These are phyloP conservation scores for Klebsormidium nitens DNA, from an alignment of 139 green algal species.

Conservation along the genomic window DNA sequence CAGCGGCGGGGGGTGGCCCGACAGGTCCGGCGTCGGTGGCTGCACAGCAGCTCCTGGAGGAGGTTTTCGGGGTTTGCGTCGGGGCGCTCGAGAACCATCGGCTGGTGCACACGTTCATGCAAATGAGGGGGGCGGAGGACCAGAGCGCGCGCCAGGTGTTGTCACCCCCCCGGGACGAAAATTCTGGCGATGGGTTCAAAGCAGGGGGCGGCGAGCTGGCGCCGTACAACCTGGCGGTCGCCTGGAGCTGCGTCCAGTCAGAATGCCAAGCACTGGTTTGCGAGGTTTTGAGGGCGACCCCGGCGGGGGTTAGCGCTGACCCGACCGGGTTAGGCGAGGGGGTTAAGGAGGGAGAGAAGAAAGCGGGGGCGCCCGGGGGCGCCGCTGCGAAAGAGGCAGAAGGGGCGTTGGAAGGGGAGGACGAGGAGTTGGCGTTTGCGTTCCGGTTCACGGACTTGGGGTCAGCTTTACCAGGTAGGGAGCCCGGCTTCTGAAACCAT, in stretches of 20 bases:
- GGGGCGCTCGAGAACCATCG: too few relatives aligned
- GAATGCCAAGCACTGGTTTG: too few relatives aligned
- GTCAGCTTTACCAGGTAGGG: background rate
- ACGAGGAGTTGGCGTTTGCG: background rate
- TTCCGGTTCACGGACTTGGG: background rate
- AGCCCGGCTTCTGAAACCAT: background rate
- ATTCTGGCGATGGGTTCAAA: too few relatives aligned
- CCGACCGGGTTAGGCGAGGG: background rate
- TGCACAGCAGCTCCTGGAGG: constrained; percentile 25
- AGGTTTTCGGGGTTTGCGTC: too few relatives aligned
- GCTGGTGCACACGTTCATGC: too few relatives aligned
- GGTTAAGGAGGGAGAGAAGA: background rate
- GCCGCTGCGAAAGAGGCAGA: background rate
- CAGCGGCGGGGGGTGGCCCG: background rate
- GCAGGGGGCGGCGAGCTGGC: too few relatives aligned
- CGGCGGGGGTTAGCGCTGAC: constrained; percentile 7
- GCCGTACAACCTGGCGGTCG: too few relatives aligned
- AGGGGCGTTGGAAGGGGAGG: background rate
- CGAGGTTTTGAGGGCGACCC: constrained; percentile 26
- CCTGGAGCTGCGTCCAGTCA: too few relatives aligned
- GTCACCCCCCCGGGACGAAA: too few relatives aligned
- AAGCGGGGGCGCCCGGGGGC: background rate
- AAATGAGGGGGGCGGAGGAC: too few relatives aligned
- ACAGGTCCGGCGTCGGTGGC: constrained; percentile 11
- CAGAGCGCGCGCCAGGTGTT: too few relatives aligned